phyloP scores from a whole-genome alignment of 108 stramenopile species.

The Nitzschia sp. region DNA sequence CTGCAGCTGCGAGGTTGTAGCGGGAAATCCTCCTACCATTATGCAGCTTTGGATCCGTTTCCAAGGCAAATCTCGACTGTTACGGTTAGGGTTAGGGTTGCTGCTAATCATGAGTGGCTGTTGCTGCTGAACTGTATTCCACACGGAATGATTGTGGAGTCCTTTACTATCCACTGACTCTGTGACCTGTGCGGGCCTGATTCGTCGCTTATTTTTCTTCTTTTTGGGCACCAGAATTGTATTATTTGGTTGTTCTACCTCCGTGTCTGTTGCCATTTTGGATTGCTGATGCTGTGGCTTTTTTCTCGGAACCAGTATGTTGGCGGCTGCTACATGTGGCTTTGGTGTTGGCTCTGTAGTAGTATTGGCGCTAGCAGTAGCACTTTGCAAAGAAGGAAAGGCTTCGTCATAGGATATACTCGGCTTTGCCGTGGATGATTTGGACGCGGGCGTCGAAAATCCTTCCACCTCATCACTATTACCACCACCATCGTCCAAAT shows the following conservation, averaged over 20 bases:
- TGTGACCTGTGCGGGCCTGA: conserved; percentile 11
- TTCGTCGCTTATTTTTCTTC: conserved; percentile 25
- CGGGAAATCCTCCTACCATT: conserved; percentile 42
- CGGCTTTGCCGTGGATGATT: too few relatives aligned
- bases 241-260: not conserved
- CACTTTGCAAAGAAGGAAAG: not conserved
- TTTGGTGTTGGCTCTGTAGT: not conserved
- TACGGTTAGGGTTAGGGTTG: too few relatives aligned
- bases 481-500: not conserved
- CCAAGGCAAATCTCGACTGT: conserved; percentile 13
- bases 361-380: too few relatives aligned
- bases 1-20: not conserved
- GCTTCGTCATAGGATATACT: not conserved
- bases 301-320: not conserved
- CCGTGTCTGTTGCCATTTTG: not conserved
- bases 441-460: too few relatives aligned
- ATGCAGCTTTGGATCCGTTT: conserved; percentile 22
- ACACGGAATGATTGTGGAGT: not conserved
- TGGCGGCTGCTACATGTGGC: not conserved
- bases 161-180: not conserved
- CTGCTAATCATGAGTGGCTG: not conserved
- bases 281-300: not conserved
- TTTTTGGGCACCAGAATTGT: conserved; percentile 21
- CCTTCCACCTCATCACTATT: not conserved
- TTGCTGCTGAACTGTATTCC: not conserved